Base-by-base conservation (phyloP, 2,329 filamentous ascomycete genomes). In the Rhynchosporium agropyri region DNA sequence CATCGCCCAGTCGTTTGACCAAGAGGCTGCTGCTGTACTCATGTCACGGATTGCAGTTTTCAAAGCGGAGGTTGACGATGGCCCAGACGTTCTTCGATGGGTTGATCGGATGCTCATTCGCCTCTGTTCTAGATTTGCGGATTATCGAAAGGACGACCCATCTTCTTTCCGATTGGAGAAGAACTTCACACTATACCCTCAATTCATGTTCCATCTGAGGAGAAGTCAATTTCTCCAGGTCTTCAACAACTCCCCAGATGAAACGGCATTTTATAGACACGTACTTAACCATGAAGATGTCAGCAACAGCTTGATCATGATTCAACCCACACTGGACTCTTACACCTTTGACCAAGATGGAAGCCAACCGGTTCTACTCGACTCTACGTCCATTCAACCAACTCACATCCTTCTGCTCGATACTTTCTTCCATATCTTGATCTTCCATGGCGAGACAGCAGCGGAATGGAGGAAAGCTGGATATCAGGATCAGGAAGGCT, bases 31-130 rank as follows among this genome's bases (percentile, higher is more conserved):
- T 3, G 95, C 95, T 28, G 95, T 98, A 20, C 85, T 99, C 50
- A 99, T 99, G 95, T 96, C 94, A n/a, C 86, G 95, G 68, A 99
- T 99, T 76, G 95, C 95, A 8, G 95, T 98, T 55, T 99, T 97
- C 83, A 99, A 98, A 80, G 93, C 95, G 1, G 95, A 99, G 75
- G 93, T 98, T 31, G 95, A 99, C 71, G 95, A 99, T 74, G 95
- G 95, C 0, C 95, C 95, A n/a, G 95, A 99, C 77, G 94, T 99
- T 31, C 83, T 99, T 61, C 87, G 95, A 74, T 99, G 95, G 95
- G 95, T 99, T 29, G 95, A 99, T 74, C 87, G 95, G 69, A 99
- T 99, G 95, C 86, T 99, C 64, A 99, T 99, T 76, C 85, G 95
- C 60, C 83, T 99, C 31, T 99, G 95, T 81, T 96, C 94, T 48